Evolutionary conservation across 805 yeast genomes (phyloP).

Genomic region (Metschnikowia aberdeeniae): DNA sequence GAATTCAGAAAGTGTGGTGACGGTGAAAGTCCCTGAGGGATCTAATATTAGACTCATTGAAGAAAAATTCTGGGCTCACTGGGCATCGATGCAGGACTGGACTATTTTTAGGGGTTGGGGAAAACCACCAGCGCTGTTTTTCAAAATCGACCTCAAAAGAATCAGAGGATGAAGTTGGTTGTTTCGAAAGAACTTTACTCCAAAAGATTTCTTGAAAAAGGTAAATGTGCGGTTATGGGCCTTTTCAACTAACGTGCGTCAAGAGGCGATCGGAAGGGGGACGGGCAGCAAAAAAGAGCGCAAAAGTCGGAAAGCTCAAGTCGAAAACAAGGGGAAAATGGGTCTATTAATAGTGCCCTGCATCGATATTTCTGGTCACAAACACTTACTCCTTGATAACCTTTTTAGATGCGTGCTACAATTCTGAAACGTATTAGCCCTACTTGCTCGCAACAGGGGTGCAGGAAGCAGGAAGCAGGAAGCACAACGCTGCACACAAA

Average conservation of each 20-base stretch:
- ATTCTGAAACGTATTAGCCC: not conserved
- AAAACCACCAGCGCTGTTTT: not conserved
- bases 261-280: constrained; percentile 4
- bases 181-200: not conserved
- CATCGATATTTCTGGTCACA: not conserved
- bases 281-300: not conserved
- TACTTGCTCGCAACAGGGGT: not conserved
- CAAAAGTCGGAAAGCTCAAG: not conserved
- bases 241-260: constrained; percentile 2
- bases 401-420: not conserved
- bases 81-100: constrained; percentile 4
- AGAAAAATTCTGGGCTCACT: not conserved
- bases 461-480: not conserved
- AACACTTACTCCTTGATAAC: not conserved
- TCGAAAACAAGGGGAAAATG: not conserved
- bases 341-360: constrained; percentile 1
- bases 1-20: not conserved
- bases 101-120: not conserved
- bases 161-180: not conserved
- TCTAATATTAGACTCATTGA: constrained; percentile 5
- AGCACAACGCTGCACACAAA: no score
- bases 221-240: not conserved
- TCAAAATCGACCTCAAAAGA: not conserved
- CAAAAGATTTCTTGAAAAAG: no score
- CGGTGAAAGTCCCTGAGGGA: constrained; percentile 1